Conservation (phyloP, 768 basidiomycete genomes). For the Lactarius sp. region DNA sequence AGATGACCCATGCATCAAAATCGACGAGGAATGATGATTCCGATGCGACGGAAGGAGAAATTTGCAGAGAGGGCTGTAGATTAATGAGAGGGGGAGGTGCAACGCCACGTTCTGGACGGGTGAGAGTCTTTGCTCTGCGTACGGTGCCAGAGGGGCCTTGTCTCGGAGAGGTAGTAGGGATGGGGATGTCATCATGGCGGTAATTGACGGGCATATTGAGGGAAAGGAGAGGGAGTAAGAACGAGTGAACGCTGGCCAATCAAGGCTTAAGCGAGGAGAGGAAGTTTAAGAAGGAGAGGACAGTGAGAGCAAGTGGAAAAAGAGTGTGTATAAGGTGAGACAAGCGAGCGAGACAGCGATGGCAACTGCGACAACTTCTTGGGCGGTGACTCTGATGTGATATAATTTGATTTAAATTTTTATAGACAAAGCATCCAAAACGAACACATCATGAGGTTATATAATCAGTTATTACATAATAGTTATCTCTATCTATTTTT, state of each 20-base stretch:
- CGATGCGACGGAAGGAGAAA: constrained; percentile 37
- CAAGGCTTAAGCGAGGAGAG: constrained; percentile 17
- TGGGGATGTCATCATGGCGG: constrained; percentile 22
- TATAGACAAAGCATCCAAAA: neutral
- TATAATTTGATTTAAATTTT: neutral
- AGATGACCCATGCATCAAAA: constrained; percentile 72
- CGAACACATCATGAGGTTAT: no score
- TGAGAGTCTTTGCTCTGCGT: constrained; percentile 91
- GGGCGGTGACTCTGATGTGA: no score
- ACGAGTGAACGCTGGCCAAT: constrained; percentile 18
- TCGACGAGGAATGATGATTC: constrained; percentile 34
- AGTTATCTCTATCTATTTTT: neutral
- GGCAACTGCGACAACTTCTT: neutral
- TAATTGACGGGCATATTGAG: constrained; percentile 19
- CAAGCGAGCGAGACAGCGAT: neutral
- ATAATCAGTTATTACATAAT: constrained; percentile 9
- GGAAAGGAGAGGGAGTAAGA: constrained; percentile 11
- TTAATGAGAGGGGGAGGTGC: constrained; percentile 93
- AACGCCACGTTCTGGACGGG: constrained; percentile 90
- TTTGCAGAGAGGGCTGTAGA: constrained; percentile 50
- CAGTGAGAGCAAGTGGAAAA: neutral
- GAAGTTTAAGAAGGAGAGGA: constrained; percentile 9
- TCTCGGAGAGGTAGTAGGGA: constrained; percentile 21
- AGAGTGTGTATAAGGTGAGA: neutral
- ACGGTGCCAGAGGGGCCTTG: constrained; percentile 48